Conservation (phyloP, 345 rosid genomes). For the Bruguiera gymnorhiza region DNA sequence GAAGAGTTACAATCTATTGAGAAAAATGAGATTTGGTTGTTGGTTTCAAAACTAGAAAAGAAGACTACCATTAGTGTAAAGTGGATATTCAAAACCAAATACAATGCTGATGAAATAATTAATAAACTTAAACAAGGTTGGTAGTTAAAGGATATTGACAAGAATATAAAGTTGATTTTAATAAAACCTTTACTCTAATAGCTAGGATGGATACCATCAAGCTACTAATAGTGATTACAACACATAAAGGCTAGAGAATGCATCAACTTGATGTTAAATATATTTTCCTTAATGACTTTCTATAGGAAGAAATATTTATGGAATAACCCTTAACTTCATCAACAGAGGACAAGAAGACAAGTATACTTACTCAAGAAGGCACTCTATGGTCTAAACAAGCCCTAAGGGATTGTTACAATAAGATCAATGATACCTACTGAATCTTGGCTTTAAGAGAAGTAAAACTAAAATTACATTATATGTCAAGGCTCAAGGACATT, state of each 20-base stretch:
- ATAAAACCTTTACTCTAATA: too few relatives aligned
- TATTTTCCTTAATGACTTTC: not conserved
- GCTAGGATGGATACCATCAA: too few relatives aligned
- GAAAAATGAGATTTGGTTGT: not conserved
- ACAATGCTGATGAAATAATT: too few relatives aligned
- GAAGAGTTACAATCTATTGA: not conserved
- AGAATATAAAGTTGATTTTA: too few relatives aligned
- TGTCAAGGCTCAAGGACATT: too few relatives aligned
- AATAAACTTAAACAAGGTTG: too few relatives aligned
- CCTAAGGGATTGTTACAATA: not conserved
- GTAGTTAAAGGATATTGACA: too few relatives aligned
- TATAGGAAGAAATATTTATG: not conserved
- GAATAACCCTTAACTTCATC: not conserved
- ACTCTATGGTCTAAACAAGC: not conserved
- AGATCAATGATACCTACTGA: not conserved
- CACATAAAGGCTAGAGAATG: not conserved
- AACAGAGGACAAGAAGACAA: not conserved
- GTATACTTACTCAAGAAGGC: not conserved
- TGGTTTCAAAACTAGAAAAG: too few relatives aligned
- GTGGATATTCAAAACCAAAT: too few relatives aligned
- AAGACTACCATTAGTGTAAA: too few relatives aligned
- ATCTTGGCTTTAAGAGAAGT: not conserved
- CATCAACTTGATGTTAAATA: not conserved
- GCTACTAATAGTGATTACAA: too few relatives aligned
- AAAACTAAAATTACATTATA: not conserved